Conservation (phyloP, 225 moss, liverwort and hornwort species). For the Sphagnum tenellum region DNA sequence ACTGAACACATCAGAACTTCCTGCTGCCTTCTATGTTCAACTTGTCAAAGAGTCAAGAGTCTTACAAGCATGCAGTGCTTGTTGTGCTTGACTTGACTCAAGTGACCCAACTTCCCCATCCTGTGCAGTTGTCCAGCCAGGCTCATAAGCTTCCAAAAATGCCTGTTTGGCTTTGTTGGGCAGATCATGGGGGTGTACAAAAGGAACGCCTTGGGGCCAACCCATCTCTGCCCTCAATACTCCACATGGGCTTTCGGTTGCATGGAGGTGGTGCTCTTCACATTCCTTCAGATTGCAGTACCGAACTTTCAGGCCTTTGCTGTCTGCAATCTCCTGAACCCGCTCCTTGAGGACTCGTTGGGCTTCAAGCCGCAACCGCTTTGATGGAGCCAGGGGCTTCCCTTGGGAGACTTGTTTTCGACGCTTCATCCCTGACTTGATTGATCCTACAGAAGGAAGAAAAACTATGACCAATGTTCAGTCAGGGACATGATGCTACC, state of each 20-base stretch:
- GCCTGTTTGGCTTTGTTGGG: constrained; percentile 99
- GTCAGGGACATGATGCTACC: constrained; percentile 2
- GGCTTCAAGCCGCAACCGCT: constrained; percentile 88
- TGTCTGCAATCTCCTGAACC: constrained; percentile 97
- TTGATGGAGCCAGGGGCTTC: constrained; percentile 93
- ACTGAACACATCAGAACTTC: no score
- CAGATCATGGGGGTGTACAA: constrained; percentile 97
- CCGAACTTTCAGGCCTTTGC: constrained; percentile 88
- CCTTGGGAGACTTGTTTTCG: constrained; percentile 94
- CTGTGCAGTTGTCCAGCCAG: constrained; percentile 98
- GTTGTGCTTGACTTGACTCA: constrained; percentile 72
- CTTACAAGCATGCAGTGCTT: constrained; percentile 90
- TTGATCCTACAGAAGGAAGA: constrained; percentile 50
- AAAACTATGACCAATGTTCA: constrained; percentile 18
- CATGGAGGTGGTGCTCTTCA: constrained; percentile 82
- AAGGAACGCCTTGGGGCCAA: constrained; percentile 95
- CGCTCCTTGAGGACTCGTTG: constrained; percentile 95
- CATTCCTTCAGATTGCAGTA: constrained; percentile 98
- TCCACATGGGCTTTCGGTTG: constrained; percentile 84
- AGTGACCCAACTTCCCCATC: constrained; percentile 72
- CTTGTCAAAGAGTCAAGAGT: constrained; percentile 14
- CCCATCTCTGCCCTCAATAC: constrained; percentile 84
- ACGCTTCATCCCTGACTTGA: constrained; percentile 74
- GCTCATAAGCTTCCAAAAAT: constrained; percentile 97
- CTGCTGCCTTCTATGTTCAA: no score